Percentiles rank a stretch among this genome's conserved stretches.
Evolutionary conservation across 495 filamentous ascomycete genomes (phyloP).

Genomic region (Lichenothelia convexa): DNA sequence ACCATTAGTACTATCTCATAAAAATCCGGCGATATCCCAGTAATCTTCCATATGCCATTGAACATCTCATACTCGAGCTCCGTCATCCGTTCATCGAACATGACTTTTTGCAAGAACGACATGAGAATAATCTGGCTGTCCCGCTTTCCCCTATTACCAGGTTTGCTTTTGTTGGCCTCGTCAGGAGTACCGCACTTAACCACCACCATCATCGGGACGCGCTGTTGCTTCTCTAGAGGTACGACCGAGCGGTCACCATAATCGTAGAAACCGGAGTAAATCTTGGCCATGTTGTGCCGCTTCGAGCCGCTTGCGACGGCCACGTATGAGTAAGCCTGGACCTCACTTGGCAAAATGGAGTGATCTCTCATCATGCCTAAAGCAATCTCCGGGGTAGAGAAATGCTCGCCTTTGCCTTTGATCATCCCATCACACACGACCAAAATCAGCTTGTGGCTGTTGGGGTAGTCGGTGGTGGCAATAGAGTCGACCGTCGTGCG

Average conservation of each 20-base stretch:
- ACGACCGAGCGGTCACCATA: constrained; percentile 70
- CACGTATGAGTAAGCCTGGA: constrained; percentile 83
- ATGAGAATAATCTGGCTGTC: constrained; percentile 98
- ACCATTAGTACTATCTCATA: constrained; percentile 98
- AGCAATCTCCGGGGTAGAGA: constrained; percentile 78
- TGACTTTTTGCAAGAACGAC: constrained; percentile 99
- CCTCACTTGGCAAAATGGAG: constrained; percentile 56
- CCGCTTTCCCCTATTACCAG: constrained; percentile 93
- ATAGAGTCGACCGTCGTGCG: constrained; percentile 91
- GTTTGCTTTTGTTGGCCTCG: constrained; percentile 62
- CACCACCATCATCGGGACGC: constrained; percentile 96
- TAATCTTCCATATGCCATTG: constrained; percentile 96
- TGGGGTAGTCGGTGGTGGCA: constrained; percentile 94
- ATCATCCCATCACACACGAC: constrained; percentile 97
- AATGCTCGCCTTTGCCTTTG: constrained; percentile 80
- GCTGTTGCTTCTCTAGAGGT: constrained; percentile 74
- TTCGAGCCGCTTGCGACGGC: constrained; percentile 92
- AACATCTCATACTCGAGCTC: constrained; percentile 99
- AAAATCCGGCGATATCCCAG: constrained; percentile 92
- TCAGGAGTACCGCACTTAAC: constrained; percentile 92
- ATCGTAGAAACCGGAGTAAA: constrained; percentile 95
- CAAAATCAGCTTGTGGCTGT: constrained; percentile 92
- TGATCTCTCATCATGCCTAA: constrained; percentile 91
- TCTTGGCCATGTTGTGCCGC: constrained; percentile 97
- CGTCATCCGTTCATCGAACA: constrained; percentile 99